Evolutionary conservation across 768 basidiomycete genomes (phyloP).

Genomic region (Hypholoma sublateritium): DNA sequence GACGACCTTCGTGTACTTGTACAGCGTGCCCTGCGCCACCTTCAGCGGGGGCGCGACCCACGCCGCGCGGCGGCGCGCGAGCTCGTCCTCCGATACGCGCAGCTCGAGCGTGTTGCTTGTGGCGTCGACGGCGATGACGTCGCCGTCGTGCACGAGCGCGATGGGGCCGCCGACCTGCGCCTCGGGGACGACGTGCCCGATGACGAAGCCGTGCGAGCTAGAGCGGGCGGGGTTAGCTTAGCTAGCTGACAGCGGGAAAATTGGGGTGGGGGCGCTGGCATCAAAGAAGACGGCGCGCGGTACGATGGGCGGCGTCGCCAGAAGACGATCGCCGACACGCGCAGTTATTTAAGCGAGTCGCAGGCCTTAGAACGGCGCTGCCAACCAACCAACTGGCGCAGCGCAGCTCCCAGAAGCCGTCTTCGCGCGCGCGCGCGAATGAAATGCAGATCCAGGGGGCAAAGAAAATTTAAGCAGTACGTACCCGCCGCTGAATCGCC

Average conservation of each 20-base stretch:
- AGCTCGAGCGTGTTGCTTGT: slow-evolving; percentile 82
- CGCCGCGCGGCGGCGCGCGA: slow-evolving; percentile 63
- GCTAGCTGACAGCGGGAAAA: too few species aligned
- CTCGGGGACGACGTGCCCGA: slow-evolving; percentile 96
- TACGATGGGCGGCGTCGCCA: background rate
- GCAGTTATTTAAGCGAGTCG: background rate
- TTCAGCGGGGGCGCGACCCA: slow-evolving; percentile 91
- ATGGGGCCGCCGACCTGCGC: slow-evolving; percentile 94
- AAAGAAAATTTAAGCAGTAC: slow-evolving; percentile 25
- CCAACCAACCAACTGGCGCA: background rate
- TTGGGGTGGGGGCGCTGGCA: slow-evolving; percentile 3
- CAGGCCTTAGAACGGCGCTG: background rate
- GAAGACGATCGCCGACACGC: background rate
- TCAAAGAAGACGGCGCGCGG: background rate
- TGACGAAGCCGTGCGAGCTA: slow-evolving; percentile 95
- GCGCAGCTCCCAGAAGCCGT: too few species aligned
- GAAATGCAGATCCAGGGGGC: background rate
- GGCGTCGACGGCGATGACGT: slow-evolving; percentile 86
- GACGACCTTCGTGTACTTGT: slow-evolving; percentile 88
- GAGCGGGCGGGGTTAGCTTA: too few species aligned
- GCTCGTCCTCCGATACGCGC: slow-evolving; percentile 74
- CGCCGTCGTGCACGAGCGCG: slow-evolving; percentile 86
- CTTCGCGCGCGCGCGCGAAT: background rate
- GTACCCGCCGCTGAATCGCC: slow-evolving; percentile 97
- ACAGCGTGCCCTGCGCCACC: slow-evolving; percentile 77